These are phyloP conservation scores for Trichoderma parareesei DNA, from an alignment of 495 filamentous ascomycete genomes.

Conservation along the genomic window DNA sequence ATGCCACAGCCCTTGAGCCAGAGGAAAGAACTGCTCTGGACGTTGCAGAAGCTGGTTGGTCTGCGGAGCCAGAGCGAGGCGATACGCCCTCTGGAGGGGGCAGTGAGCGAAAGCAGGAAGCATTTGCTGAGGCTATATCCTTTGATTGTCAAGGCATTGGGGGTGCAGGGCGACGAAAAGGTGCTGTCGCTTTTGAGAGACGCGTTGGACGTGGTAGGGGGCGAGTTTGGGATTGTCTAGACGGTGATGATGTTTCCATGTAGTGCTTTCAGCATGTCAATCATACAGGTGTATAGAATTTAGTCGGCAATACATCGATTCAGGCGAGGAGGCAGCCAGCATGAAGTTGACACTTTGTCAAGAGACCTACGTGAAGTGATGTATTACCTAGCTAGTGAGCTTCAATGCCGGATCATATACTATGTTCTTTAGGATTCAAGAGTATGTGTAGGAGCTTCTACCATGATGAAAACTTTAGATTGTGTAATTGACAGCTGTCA, in stretches of 20 bases:
- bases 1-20: constrained; percentile 86
- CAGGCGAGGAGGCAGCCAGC: too few species aligned
- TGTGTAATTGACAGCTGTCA: too few species aligned
- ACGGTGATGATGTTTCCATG: not conserved
- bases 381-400: too few species aligned
- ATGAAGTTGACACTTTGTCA: too few species aligned
- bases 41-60: constrained; percentile 54
- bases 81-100: constrained; percentile 54
- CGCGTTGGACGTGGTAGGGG: constrained; percentile 58
- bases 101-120: constrained; percentile 47
- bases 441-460: too few species aligned
- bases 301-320: too few species aligned
- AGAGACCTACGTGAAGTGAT: too few species aligned
- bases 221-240: constrained; percentile 46
- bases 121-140: constrained; percentile 80
- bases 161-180: constrained; percentile 53
- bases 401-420: too few species aligned
- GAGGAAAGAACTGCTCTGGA: constrained; percentile 65
- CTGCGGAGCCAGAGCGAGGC: constrained; percentile 64
- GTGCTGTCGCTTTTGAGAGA: constrained; percentile 47
- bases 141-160: constrained; percentile 61
- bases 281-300: too few species aligned
- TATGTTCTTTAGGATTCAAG: too few species aligned
- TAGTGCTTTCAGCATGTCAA: not conserved
- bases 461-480: too few species aligned